phyloP scores from a whole-genome alignment of 176 grass and related monocot species.

The Puccinellia tenuiflora region DNA sequence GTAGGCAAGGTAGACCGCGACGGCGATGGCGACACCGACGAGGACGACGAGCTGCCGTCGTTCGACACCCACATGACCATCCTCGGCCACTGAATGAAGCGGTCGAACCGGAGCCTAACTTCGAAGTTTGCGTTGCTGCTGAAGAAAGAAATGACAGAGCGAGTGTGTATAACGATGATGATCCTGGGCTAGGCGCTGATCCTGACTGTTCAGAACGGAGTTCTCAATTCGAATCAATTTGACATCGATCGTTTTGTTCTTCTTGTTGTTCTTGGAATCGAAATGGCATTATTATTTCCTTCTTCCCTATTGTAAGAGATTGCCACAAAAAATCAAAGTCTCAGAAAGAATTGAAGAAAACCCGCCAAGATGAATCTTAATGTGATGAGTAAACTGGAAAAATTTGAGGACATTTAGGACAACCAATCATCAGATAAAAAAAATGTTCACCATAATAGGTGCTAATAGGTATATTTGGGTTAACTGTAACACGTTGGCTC shows the following conservation, averaged over 20 bases:
- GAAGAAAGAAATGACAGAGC: not conserved
- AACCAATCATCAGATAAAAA: too few relatives aligned
- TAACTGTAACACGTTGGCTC: too few relatives aligned
- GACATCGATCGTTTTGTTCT: not conserved
- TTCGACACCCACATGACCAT: constrained; percentile 37
- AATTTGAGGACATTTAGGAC: too few relatives aligned
- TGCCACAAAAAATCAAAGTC: too few relatives aligned
- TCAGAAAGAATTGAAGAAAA: too few relatives aligned
- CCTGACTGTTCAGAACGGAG: not conserved
- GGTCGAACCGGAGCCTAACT: not conserved
- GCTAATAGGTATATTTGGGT: too few relatives aligned
- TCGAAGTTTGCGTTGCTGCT: not conserved
- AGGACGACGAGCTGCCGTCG: constrained; percentile 38
- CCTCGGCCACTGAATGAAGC: constrained; percentile 44
- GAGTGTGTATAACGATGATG: not conserved
- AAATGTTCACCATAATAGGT: too few relatives aligned
- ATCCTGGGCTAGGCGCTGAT: not conserved
- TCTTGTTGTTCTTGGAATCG: not conserved
- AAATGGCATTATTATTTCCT: not conserved
- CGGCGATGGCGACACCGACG: not conserved
- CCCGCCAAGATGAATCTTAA: too few relatives aligned
- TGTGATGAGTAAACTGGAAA: too few relatives aligned
- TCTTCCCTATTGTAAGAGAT: not conserved
- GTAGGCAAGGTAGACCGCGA: not conserved
- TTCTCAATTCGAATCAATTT: not conserved